Evolutionary conservation across 192 early-diverging fungal genomes (phyloP).

Genomic region (Glomus cerebriforme): DNA sequence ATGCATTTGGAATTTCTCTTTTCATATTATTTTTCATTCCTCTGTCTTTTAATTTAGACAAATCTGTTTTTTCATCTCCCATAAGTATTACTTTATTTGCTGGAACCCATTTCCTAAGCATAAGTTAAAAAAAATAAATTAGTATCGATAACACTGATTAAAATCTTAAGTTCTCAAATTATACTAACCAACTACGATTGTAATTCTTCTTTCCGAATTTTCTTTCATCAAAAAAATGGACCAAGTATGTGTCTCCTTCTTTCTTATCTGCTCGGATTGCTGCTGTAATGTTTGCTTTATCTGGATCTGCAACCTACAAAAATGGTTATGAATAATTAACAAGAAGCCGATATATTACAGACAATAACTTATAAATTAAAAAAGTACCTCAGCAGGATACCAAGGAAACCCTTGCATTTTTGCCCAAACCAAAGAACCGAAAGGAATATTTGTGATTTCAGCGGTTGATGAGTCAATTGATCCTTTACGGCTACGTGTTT

Average conservation of each 20-base stretch:
- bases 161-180: background rate
- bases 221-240: constrained; percentile 41
- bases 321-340: background rate
- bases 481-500: background rate
- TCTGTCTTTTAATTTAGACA: constrained; percentile 28
- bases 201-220: constrained; percentile 20
- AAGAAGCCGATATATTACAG: background rate
- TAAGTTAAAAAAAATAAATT: background rate
- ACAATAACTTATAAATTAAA: background rate
- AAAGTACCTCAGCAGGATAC: constrained; percentile 52
- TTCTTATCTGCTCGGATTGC: constrained; percentile 36
- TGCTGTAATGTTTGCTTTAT: constrained; percentile 35
- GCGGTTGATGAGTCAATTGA: background rate
- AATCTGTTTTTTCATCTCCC: constrained; percentile 20
- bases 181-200: constrained; percentile 21
- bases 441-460: constrained; percentile 5
- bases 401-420: constrained; percentile 56
- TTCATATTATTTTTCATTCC: constrained; percentile 24
- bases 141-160: background rate
- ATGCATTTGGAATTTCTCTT: constrained; percentile 27
- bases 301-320: constrained; percentile 48
- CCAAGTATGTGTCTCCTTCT: constrained; percentile 33
- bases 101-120: constrained; percentile 32
- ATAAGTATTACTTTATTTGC: constrained; percentile 21
- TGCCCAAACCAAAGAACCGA: constrained; percentile 53